A percentile compares a stretch with the other conserved stretches of the same genome.
Evolutionary conservation across 139 green algal species (phyloP).

Genomic region (Auxenochlorella pyrenoidosa): DNA sequence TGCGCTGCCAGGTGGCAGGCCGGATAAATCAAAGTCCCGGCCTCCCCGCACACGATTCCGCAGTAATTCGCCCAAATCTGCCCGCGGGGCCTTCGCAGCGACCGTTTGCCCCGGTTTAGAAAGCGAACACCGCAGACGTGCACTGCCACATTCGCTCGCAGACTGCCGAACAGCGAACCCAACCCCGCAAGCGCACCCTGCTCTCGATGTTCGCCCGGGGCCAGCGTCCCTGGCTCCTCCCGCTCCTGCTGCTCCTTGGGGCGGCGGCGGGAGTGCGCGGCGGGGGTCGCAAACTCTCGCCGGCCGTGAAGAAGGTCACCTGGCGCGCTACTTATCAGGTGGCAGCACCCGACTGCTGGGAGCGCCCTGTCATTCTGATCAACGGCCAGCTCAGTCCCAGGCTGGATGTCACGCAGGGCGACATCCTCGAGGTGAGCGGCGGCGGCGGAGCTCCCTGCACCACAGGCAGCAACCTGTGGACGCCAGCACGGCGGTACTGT

Average conservation of each 20-base stretch:
- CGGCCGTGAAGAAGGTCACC: background rate
- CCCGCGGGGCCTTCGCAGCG: no score
- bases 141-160: no score
- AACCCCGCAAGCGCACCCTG: no score
- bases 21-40: no score
- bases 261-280: background rate
- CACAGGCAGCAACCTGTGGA: background rate
- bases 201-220: no score
- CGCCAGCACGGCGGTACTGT: background rate
- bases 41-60: no score
- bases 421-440: slow-evolving; percentile 36
- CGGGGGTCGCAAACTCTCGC: background rate
- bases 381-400: slow-evolving; percentile 36
- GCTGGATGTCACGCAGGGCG: slow-evolving; percentile 36
- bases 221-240: background rate
- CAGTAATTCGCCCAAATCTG: no score
- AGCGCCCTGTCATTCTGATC: slow-evolving; percentile 32
- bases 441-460: background rate
- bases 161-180: no score
- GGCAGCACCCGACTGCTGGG: slow-evolving; percentile 39
- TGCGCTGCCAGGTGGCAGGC: no score
- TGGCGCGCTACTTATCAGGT: background rate
- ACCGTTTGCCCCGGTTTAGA: no score
- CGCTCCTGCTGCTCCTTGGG: background rate
- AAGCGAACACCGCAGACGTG: no score